Conservation (phyloP, 208 protist species). For the Herpetomonas muscarum region DNA sequence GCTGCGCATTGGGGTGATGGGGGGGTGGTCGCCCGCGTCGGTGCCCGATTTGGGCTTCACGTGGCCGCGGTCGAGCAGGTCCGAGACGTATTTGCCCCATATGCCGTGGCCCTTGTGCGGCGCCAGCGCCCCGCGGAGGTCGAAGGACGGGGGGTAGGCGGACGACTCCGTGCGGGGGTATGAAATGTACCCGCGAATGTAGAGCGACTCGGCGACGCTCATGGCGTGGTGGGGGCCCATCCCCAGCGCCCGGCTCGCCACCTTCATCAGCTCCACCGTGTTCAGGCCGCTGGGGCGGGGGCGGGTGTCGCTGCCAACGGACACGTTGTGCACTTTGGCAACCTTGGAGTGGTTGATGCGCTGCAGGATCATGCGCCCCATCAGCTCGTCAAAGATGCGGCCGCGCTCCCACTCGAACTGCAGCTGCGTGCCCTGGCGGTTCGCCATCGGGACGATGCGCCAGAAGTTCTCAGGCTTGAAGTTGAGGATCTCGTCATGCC, state of each 20-base stretch:
- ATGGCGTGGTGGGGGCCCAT: slow-evolving; percentile 93
- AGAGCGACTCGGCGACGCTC: slow-evolving; percentile 94
- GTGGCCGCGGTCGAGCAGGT: slow-evolving; percentile 56
- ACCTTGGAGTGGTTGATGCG: slow-evolving; percentile 48
- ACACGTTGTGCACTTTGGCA: slow-evolving; percentile 62
- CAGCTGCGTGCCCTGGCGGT: slow-evolving; percentile 54
- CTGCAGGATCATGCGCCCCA: slow-evolving; percentile 68
- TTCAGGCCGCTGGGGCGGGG: slow-evolving; percentile 89
- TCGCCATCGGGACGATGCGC: slow-evolving; percentile 63
- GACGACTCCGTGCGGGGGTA: slow-evolving; percentile 97
- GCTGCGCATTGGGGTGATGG: slow-evolving; percentile 86
- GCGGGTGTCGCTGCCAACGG: slow-evolving; percentile 49
- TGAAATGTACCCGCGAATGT: slow-evolving; percentile 96
- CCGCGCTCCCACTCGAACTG: slow-evolving; percentile 89
- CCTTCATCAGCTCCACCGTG: slow-evolving; percentile 94
- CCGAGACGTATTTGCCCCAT: slow-evolving; percentile 72
- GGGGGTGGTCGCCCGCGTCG: slow-evolving; percentile 90
- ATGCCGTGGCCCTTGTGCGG: slow-evolving; percentile 48
- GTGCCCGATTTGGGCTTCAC: slow-evolving; percentile 76
- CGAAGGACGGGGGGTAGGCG: slow-evolving; percentile 89
- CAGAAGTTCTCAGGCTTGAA: slow-evolving; percentile 93
- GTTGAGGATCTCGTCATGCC: slow-evolving; percentile 89
- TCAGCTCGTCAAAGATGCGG: slow-evolving; percentile 87
- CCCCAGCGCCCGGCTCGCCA: slow-evolving; percentile 74
- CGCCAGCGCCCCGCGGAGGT: slow-evolving; percentile 61